Base-by-base conservation (phyloP, 2,329 filamentous ascomycete species). In the Monosporascus ibericus region DNA sequence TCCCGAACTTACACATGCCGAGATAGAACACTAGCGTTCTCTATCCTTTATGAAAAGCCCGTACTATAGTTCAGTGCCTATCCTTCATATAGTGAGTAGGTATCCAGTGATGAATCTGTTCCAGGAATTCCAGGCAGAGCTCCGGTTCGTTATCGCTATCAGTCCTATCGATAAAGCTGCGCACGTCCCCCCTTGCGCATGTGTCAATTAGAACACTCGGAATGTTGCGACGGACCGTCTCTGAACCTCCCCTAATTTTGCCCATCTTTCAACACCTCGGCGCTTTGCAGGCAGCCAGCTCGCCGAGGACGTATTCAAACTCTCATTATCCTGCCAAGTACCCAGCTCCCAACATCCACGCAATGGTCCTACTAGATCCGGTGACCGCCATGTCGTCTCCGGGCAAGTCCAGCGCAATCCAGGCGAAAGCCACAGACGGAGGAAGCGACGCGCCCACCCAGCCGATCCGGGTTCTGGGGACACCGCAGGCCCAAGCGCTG, bases 401-500 rank as follows among this genome's bases (percentile, higher is more conserved):
- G 27, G 54, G 48, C 46, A 65, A 65, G 52, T 55, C 65, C 17
- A 59, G 60, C n/a, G 50, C 59, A 39, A 55, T 66, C 52, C 65
- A 66, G 49, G 57, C 59, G 38, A 70, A 70, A 49, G 27, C 59
- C 49, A 68, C 66, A 46, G 59, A 62, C 46, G 52, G 52, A 25
- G n/a, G 22, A 22, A 7, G 20, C 34, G 60, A 59, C 48, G 48
- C 60, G 37, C 56, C 60, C 11, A 64, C 73, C 18, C 65, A 70
- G 20, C 67, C 74, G 2, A 63, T 78, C 53, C 63, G 68, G 25
- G 65, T 70, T 36, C 60, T 73, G 49, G 62, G 70, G 51, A 70
- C 65, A 36, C 63, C 70, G 17, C 58, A 67, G 44, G 72, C 75
- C 9, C 66, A 72, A 53, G 65, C 79, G 22, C 79, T 87, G 64